Percentiles rank a stretch among this genome's conserved stretches.
These are phyloP conservation scores for Discostella pseudostelligera DNA, from an alignment of 108 stramenopile genomes.

Conservation along the genomic window DNA sequence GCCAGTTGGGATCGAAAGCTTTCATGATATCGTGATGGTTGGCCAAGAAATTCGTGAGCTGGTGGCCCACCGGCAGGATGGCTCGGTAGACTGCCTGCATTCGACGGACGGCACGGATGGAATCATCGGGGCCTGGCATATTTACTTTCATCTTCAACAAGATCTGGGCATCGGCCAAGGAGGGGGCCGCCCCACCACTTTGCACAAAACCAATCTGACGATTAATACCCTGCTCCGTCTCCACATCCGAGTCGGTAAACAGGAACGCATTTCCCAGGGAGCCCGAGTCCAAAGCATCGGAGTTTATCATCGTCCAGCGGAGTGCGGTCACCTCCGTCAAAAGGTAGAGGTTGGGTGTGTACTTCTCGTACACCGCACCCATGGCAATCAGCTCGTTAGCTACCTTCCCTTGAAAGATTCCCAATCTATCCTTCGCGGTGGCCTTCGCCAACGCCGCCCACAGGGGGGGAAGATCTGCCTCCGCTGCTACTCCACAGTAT, in stretches of 20 bases:
- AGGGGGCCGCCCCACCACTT: not conserved
- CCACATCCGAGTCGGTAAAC: not conserved
- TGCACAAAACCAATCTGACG: not conserved
- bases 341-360: not conserved
- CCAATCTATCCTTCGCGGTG: not conserved
- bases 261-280: conserved; percentile 5
- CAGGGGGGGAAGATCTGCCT: conserved; percentile 7
- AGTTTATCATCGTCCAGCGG: not conserved
- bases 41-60: not conserved
- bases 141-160: not conserved
- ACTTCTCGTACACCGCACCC: not conserved
- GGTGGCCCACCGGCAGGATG: not conserved
- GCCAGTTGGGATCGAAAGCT: not conserved
- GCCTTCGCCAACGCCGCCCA: conserved; percentile 6
- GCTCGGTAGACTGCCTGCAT: not conserved
- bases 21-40: not conserved
- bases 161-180: not conserved
- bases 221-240: not conserved
- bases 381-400: not conserved
- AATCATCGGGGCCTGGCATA: not conserved
- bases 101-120: not conserved
- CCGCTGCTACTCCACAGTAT: not conserved
- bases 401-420: conserved; percentile 1
- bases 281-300: conserved; percentile 3
- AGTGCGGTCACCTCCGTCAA: conserved; percentile 10